Percentiles rank a stretch among this genome's conserved stretches.
Evolutionary conservation across 805 yeast genomes (phyloP).

Genomic region (Kuraishia hungarica): DNA sequence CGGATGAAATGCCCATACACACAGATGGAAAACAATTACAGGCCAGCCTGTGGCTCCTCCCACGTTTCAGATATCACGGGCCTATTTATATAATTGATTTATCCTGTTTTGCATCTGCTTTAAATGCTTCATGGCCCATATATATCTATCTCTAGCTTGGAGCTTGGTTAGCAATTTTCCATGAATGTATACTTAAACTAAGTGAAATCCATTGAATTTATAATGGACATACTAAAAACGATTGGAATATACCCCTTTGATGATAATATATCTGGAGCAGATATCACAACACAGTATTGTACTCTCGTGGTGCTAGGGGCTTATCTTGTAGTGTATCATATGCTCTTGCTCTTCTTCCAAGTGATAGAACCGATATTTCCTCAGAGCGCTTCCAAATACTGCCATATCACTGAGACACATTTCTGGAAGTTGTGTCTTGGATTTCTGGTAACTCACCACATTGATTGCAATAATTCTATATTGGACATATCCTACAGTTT

Average conservation of each 20-base stretch:
- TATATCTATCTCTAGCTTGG: too few species aligned
- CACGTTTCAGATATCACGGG: too few species aligned
- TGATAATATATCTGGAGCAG: slow-evolving; percentile 8
- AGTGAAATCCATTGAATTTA: background rate
- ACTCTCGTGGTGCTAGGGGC: slow-evolving; percentile 12
- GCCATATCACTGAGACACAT: slow-evolving; percentile 10
- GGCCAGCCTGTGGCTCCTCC: too few species aligned
- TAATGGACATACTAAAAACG: slow-evolving; percentile 24
- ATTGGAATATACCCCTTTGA: slow-evolving; percentile 20
- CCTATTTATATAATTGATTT: too few species aligned
- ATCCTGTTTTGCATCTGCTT: too few species aligned
- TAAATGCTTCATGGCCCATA: too few species aligned
- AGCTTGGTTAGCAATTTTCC: too few species aligned
- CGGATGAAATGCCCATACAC: too few species aligned
- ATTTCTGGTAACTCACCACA: slow-evolving; percentile 17
- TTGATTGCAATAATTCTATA: background rate
- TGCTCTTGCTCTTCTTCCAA: slow-evolving; percentile 12
- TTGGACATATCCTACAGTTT: background rate
- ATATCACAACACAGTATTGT: slow-evolving; percentile 12
- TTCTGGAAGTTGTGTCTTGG: slow-evolving; percentile 25
- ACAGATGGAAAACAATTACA: too few species aligned
- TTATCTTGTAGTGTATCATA: slow-evolving; percentile 14
- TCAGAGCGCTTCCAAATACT: slow-evolving; percentile 14
- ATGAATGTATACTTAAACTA: background rate
- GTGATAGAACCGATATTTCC: slow-evolving; percentile 5